phyloP scores from a whole-genome alignment of 768 basidiomycete genomes.

The Thelephora ganbajun region DNA sequence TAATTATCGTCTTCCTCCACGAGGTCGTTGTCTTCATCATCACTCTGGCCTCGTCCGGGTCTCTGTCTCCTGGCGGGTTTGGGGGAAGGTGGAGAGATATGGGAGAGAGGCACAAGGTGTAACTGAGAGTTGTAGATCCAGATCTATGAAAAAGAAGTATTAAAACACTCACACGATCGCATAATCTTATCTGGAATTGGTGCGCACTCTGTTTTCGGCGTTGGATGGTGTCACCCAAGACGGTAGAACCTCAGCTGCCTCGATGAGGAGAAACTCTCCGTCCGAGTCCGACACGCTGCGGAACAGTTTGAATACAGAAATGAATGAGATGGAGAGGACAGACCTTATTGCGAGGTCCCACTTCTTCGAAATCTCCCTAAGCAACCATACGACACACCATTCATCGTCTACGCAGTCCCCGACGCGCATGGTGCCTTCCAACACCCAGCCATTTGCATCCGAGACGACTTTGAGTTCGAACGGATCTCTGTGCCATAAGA shows the following conservation, averaged over 20 bases:
- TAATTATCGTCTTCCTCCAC: slow-evolving; percentile 31
- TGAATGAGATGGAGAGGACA: slow-evolving; percentile 9
- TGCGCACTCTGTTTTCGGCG: slow-evolving; percentile 81
- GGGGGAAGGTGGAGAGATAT: slow-evolving; percentile 54
- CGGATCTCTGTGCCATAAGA: slow-evolving; percentile 76
- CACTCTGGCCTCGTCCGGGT: slow-evolving; percentile 27
- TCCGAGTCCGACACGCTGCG: slow-evolving; percentile 73
- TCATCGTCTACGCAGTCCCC: slow-evolving; percentile 98
- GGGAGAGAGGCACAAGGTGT: slow-evolving; percentile 75
- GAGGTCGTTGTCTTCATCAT: slow-evolving; percentile 33
- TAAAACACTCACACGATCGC: background rate
- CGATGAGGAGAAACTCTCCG: slow-evolving; percentile 92
- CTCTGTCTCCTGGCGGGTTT: slow-evolving; percentile 32
- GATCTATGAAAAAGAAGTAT: slow-evolving; percentile 38
- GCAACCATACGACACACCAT: slow-evolving; percentile 88
- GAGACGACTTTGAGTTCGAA: slow-evolving; percentile 62
- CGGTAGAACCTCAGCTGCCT: slow-evolving; percentile 84
- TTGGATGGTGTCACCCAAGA: slow-evolving; percentile 87
- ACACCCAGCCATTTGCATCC: slow-evolving; percentile 34
- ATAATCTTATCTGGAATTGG: slow-evolving; percentile 9
- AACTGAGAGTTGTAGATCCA: slow-evolving; percentile 79
- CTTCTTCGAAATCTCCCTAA: slow-evolving; percentile 58
- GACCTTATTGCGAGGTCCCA: slow-evolving; percentile 80
- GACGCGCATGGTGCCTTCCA: slow-evolving; percentile 80
- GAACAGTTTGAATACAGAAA: background rate